Percentiles rank a stretch among this genome's conserved stretches.
These are phyloP conservation scores for Lichenothelia convexa DNA, from an alignment of 495 filamentous ascomycete genomes.

Conservation along the genomic window DNA sequence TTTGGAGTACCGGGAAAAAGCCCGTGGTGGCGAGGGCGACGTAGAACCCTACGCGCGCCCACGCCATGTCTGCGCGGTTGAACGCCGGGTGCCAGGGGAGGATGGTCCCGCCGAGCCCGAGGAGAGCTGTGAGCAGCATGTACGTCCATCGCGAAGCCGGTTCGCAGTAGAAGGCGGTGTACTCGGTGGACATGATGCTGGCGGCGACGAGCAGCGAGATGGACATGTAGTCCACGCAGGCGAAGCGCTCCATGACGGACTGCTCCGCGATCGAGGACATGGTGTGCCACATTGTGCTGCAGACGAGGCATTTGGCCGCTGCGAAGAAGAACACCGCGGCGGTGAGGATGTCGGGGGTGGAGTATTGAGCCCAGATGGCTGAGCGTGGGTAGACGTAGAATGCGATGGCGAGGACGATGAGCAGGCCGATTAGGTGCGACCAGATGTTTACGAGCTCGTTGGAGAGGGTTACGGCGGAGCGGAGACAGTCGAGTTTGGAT, in stretches of 20 bases:
- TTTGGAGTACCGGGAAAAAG: slow-evolving; percentile 72
- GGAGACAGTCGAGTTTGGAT: slow-evolving; percentile 68
- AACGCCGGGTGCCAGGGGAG: slow-evolving; percentile 94
- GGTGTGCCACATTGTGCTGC: slow-evolving; percentile 92
- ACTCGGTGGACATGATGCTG: slow-evolving; percentile 95
- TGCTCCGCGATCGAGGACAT: slow-evolving; percentile 92
- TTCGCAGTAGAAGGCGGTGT: slow-evolving; percentile 97
- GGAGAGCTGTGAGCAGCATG: slow-evolving; percentile 58
- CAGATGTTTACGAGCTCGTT: slow-evolving; percentile 98
- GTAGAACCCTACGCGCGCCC: slow-evolving; percentile 84
- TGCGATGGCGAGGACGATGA: slow-evolving; percentile 73
- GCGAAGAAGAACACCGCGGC: slow-evolving; percentile 94
- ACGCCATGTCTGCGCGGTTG: slow-evolving; percentile 81
- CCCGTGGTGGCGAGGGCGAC: slow-evolving; percentile 76
- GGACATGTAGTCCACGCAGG: slow-evolving; percentile 96
- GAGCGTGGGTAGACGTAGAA: slow-evolving; percentile 92
- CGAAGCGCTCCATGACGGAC: slow-evolving; percentile 79
- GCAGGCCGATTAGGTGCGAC: slow-evolving; percentile 75
- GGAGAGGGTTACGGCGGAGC: slow-evolving; percentile 61
- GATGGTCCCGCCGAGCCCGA: slow-evolving; percentile 78
- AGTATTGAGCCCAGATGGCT: slow-evolving; percentile 69
- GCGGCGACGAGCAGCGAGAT: slow-evolving; percentile 93
- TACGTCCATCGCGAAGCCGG: slow-evolving; percentile 74
- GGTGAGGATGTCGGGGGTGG: slow-evolving; percentile 70
- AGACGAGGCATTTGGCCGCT: slow-evolving; percentile 87